These are phyloP conservation scores for Claviceps fusiformis DNA, from an alignment of 2,329 filamentous ascomycete species.

Conservation along the genomic window DNA sequence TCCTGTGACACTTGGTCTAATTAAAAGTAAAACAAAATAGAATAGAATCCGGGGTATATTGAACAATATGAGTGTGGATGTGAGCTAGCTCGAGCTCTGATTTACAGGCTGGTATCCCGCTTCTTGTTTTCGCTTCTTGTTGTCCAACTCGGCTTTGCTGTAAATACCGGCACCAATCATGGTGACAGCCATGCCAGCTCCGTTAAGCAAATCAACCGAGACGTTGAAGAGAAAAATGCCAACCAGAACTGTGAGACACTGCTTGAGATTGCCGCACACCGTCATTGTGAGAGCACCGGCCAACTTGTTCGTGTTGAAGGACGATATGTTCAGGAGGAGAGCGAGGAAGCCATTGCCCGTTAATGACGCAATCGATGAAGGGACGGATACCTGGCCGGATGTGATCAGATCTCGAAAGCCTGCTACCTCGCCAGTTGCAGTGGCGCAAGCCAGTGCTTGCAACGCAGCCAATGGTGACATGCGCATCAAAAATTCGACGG, in stretches of 20 bases:
- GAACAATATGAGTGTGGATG: not conserved
- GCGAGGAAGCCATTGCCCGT: conserved; percentile 39
- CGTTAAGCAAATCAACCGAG: conserved; percentile 36
- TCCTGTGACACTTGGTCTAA: conserved; percentile 2
- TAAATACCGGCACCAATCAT: conserved; percentile 43
- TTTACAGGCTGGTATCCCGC: conserved; percentile 22
- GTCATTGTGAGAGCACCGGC: conserved; percentile 46
- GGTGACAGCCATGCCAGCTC: conserved; percentile 41
- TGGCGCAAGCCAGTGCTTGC: conserved; percentile 39
- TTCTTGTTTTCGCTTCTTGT: conserved; percentile 24
- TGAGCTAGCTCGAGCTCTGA: conserved; percentile 16
- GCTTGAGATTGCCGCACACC: conserved; percentile 45
- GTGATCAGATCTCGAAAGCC: conserved; percentile 24
- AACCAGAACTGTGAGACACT: conserved; percentile 40
- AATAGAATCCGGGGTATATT: conserved; percentile 7
- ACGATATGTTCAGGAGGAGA: conserved; percentile 41
- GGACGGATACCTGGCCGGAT: conserved; percentile 21
- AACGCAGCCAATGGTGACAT: conserved; percentile 47
- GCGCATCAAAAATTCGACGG: conserved; percentile 47
- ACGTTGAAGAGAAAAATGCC: conserved; percentile 40
- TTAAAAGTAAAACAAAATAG: conserved; percentile 2
- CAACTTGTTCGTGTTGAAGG: conserved; percentile 44
- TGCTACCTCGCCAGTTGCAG: conserved; percentile 37
- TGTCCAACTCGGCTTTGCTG: conserved; percentile 41
- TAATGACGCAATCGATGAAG: conserved; percentile 27